phyloP scores from a whole-genome alignment of 768 basidiomycete species.

The Tricholoma bakamatsutake region DNA sequence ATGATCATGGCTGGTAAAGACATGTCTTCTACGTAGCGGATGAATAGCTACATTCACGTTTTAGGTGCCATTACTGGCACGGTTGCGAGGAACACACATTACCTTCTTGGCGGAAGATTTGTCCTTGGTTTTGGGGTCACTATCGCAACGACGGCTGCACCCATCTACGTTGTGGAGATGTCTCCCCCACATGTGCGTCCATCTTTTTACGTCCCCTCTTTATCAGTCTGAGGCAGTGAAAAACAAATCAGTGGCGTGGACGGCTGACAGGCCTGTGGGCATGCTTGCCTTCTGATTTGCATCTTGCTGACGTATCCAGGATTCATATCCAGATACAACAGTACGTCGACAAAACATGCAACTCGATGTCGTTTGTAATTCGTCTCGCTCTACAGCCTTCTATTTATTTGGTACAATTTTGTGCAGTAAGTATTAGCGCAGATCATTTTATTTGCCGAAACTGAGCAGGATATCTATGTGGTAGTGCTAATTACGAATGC shows the following conservation, averaged over 20 bases:
- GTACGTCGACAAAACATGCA: conserved; percentile 18
- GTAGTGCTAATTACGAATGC: conserved; percentile 35
- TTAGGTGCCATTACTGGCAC: conserved; percentile 42
- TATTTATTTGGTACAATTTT: conserved; percentile 40
- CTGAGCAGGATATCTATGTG: neutral
- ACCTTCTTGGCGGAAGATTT: conserved; percentile 48
- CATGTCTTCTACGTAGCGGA: neutral
- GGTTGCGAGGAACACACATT: conserved; percentile 34
- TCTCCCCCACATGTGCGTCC: conserved; percentile 43
- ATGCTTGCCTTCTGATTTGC: conserved; percentile 5
- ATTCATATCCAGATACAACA: conserved; percentile 24
- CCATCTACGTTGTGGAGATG: conserved; percentile 51
- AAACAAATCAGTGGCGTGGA: conserved; percentile 38
- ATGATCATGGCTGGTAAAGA: conserved; percentile 32
- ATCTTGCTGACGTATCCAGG: neutral
- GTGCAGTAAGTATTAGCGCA: conserved; percentile 26
- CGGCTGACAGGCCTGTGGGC: conserved; percentile 44
- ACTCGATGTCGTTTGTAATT: neutral
- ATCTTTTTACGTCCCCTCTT: neutral
- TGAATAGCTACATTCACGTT: conserved; percentile 1
- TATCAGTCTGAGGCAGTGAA: neutral
- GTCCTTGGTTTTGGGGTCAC: conserved; percentile 50
- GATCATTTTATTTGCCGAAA: neutral
- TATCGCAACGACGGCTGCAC: conserved; percentile 37
- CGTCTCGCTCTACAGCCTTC: conserved; percentile 26